These are phyloP conservation scores for Trifolium subterraneum DNA, from an alignment of 306 rosid genomes.

Conservation along the genomic window DNA sequence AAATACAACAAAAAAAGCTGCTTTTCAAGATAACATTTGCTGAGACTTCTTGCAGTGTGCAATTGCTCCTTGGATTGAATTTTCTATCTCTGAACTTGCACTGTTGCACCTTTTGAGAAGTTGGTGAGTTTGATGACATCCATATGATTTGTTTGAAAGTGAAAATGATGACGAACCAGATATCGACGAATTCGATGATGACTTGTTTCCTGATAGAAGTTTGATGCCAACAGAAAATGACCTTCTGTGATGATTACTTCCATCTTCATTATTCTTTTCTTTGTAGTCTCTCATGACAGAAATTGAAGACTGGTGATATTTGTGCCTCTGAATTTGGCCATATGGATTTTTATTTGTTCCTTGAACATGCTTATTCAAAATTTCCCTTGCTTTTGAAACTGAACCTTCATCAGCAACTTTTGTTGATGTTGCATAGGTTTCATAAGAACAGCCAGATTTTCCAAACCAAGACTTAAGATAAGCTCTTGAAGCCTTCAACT, in stretches of 20 bases:
- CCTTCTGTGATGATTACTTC: constrained; percentile 62
- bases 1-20: constrained; percentile 30
- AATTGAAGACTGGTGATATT: constrained; percentile 47
- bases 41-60: constrained; percentile 95
- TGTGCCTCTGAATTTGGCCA: constrained; percentile 68
- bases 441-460: constrained; percentile 81
- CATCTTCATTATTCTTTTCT: constrained; percentile 52
- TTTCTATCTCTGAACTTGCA: constrained; percentile 78
- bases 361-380: constrained; percentile 50
- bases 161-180: constrained; percentile 63
- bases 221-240: constrained; percentile 79
- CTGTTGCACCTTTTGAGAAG: constrained; percentile 81
- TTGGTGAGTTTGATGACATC: constrained; percentile 49
- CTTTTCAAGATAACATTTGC: constrained; percentile 42
- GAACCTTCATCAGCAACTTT: constrained; percentile 75
- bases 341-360: constrained; percentile 57
- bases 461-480: constrained; percentile 83
- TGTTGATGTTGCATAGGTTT: constrained; percentile 67
- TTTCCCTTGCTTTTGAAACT: constrained; percentile 63
- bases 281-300: constrained; percentile 48
- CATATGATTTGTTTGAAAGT: constrained; percentile 53
- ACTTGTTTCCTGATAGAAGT: constrained; percentile 63
- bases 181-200: constrained; percentile 45
- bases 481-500: constrained; percentile 85
- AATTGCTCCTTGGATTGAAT: constrained; percentile 94